Base-by-base conservation (phyloP, 805 yeast genomes). In the Myxozyma lipomycoides region DNA sequence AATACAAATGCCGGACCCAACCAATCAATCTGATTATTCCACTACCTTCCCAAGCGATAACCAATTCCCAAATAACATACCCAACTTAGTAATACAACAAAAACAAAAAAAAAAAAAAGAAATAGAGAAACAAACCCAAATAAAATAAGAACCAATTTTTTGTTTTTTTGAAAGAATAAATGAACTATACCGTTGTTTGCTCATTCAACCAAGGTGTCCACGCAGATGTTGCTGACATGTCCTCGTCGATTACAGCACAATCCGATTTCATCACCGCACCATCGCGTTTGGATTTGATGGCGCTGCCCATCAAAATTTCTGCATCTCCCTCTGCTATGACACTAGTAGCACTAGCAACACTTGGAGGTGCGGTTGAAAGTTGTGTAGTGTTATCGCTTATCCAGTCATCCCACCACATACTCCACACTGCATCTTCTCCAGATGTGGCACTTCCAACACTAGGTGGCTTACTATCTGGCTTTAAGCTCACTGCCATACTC, bases 351-450 rank as follows among this genome's bases (percentile, higher is more conserved):
- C 32, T 28, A 12, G 32, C 32, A 12, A 28, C 32, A 12, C 32
- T 28, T 7, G 32, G 32, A 28, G 32, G 32, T 28, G 32, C 32
- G 12, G 32, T 28, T 12, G 32, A 28, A 7, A 12, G 12, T 12
- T 28, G 32, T 7, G 32, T 28, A 12, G 32, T 12, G 32, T 12
- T 28, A 12, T 28, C 32, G 32, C 32, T 28, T 7, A 28, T 28
- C 12, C 7, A 9, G 12, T 28, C 32, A 12, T 28, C 32, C 56
- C 56, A 51, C 56, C 56, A 51, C 51, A 47, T 40, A 34, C 46
- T 51, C 56, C 56, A 51, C 21, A 44, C 51, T 18, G 24, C 28
- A 3, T 46, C 52, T 6, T 48, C 48, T 2, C 39, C 46, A 1
- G 41, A 40, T 5, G 39, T 19, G 4, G 42, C 24, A 1, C 43